Conservation (phyloP, 306 rosid genomes). For the Corylus heterophylla region DNA sequence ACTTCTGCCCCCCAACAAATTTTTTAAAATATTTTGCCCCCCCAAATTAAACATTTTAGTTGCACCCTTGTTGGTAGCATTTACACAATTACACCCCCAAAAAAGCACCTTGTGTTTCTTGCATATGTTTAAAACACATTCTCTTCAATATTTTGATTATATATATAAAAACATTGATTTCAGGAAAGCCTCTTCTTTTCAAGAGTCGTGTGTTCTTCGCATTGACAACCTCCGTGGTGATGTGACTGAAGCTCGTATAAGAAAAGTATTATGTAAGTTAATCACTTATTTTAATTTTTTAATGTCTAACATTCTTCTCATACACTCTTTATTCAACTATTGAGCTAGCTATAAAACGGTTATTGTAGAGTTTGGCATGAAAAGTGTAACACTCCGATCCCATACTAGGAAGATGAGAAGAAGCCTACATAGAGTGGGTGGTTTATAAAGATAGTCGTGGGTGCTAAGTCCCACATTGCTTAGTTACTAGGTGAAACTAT, state of each 20-base stretch:
- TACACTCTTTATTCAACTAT: no score
- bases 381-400: not conserved
- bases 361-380: not conserved
- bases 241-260: conserved; percentile 90
- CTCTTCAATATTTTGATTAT: no score
- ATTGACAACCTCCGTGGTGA: conserved; percentile 84
- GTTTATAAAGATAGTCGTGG: no score
- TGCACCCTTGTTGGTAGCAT: no score
- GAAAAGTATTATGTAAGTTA: conserved; percentile 81
- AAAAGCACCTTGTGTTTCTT: not conserved
- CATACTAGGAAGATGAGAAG: no score
- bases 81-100: not conserved
- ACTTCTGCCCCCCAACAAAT: no score
- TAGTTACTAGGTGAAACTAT: no score
- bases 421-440: no score
- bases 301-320: not conserved
- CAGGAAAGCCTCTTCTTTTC: conserved; percentile 52
- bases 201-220: conserved; percentile 76
- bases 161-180: conserved; percentile 12
- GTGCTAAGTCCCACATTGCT: no score
- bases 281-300: conserved; percentile 17
- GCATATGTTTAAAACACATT: conserved; percentile 1
- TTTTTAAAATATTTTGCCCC: no score
- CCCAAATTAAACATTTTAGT: no score
- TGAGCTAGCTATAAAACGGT: no score